Percentiles rank a stretch among this genome's conserved stretches.
Evolutionary conservation across 176 grass and related monocot genomes (phyloP).

Genomic region (Bolboschoenus planiculmis): DNA sequence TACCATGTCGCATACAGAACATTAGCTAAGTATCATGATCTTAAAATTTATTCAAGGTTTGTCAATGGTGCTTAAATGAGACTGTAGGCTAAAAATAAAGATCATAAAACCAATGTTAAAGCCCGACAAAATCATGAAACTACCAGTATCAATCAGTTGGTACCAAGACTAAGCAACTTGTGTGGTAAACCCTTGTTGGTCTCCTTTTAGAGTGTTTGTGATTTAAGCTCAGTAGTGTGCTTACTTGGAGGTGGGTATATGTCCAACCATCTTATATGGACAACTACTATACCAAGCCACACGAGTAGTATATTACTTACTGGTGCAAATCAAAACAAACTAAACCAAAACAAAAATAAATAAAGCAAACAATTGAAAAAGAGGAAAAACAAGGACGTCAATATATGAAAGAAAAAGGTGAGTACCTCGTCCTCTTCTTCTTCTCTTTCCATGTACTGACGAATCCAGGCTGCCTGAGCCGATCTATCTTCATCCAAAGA

Average conservation of each 20-base stretch:
- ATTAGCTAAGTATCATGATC: background rate
- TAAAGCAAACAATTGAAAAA: background rate
- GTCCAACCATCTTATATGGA: background rate
- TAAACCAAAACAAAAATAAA: background rate
- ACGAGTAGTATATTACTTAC: background rate
- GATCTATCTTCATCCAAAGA: constrained; percentile 63
- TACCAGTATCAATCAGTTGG: background rate
- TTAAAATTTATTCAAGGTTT: background rate
- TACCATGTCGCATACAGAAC: background rate
- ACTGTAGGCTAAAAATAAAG: background rate
- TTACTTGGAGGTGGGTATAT: background rate
- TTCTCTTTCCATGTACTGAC: constrained; percentile 90
- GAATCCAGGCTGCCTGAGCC: constrained; percentile 82
- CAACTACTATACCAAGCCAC: background rate
- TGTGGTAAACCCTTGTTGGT: background rate
- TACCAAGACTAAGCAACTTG: background rate
- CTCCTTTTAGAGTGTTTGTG: background rate
- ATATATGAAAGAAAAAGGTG: background rate
- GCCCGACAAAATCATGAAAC: background rate
- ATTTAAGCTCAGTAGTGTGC: background rate
- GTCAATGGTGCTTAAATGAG: background rate
- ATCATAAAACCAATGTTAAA: background rate
- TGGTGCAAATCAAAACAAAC: background rate
- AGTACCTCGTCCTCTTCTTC: constrained; percentile 48
- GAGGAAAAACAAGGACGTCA: background rate